These are phyloP conservation scores for Pseudonitzschia multiseries DNA, from an alignment of 108 stramenopile species.

Conservation along the genomic window DNA sequence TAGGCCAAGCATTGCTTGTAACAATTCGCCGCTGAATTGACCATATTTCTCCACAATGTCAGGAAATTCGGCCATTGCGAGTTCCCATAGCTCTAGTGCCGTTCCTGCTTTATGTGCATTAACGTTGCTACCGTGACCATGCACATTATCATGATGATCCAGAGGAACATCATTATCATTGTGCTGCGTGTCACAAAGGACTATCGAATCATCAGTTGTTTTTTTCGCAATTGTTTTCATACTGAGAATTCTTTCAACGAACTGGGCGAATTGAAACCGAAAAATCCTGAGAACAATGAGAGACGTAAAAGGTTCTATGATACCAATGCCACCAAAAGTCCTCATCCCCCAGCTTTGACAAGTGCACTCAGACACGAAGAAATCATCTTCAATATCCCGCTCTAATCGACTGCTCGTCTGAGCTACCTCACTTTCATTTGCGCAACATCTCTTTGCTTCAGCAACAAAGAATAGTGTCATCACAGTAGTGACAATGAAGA, in stretches of 20 bases:
- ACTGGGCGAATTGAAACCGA: slow-evolving; percentile 49
- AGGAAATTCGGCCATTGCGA: slow-evolving; percentile 63
- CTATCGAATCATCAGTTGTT: neutral
- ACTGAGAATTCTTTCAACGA: neutral
- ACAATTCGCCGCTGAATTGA: slow-evolving; percentile 70
- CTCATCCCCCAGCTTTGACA: slow-evolving; percentile 62
- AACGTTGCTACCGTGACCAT: neutral
- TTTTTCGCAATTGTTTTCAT: neutral
- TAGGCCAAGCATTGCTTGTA: slow-evolving; percentile 89
- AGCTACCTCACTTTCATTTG: slow-evolving; percentile 12
- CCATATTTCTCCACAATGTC: slow-evolving; percentile 76
- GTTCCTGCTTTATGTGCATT: slow-evolving; percentile 28
- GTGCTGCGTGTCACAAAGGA: neutral
- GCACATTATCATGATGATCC: slow-evolving; percentile 24
- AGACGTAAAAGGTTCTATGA: slow-evolving; percentile 72
- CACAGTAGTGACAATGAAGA: slow-evolving; percentile 49
- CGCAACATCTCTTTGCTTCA: slow-evolving; percentile 70
- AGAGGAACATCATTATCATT: slow-evolving; percentile 13
- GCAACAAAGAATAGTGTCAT: slow-evolving; percentile 57
- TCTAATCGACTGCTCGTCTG: neutral
- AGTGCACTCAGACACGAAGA: slow-evolving; percentile 15
- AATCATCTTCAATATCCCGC: neutral
- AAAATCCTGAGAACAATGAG: slow-evolving; percentile 64
- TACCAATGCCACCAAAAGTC: slow-evolving; percentile 68
- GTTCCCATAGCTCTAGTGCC: slow-evolving; percentile 71